Evolutionary conservation across 805 yeast species (phyloP), one percentile per base, ranked within the genome.

Genomic region (Naumovozyma dairenensis): DNA sequence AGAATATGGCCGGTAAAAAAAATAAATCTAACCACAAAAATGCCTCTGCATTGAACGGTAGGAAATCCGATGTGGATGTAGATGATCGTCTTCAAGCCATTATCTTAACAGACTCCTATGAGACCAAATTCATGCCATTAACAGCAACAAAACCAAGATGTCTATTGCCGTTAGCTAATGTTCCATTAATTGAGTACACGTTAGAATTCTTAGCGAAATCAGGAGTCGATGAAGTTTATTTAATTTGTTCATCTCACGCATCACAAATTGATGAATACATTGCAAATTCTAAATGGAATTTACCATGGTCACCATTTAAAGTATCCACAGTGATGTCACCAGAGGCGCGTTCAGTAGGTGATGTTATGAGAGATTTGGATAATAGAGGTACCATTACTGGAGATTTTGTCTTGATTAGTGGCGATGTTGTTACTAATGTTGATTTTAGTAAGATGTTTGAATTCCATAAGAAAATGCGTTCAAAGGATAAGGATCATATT

Each of bases 301-400:
- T 65, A 13, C 66, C 75, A 1, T 73, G 77, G 52, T 74, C 94
- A 2, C 95, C 96, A 1, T 89, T 92, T 57, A 71, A 72, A 36
- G 71, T 92, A 29, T 72, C 75, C 31, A 80, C 94, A 3, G 73
- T 89, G 34, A 71, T 82, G 67, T 75, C 93, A 16, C 74, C 85
- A 31, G 96, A 89, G 56, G 77, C 92, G 8, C 65, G 87, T 57
- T 82, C 94, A 18, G 94, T 89, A 8, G 98, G 98, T 45, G 98
- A 92, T 61, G 93, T 94, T 15, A 83, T 92, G 94, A 72, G 98
- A 56, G 97, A 89, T 53, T 64, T 92, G 38, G 98, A 92, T 57
- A 78, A 83, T 40, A 69, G 94, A 47, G 96, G 96, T 5, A 63
- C 89, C 37, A 83, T 92, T 33, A 75, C 82, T 1, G 87, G 93